Evolutionary conservation across 2,329 filamentous ascomycete species (phyloP).

Genomic region (Fusarium tanahbumbuense): DNA sequence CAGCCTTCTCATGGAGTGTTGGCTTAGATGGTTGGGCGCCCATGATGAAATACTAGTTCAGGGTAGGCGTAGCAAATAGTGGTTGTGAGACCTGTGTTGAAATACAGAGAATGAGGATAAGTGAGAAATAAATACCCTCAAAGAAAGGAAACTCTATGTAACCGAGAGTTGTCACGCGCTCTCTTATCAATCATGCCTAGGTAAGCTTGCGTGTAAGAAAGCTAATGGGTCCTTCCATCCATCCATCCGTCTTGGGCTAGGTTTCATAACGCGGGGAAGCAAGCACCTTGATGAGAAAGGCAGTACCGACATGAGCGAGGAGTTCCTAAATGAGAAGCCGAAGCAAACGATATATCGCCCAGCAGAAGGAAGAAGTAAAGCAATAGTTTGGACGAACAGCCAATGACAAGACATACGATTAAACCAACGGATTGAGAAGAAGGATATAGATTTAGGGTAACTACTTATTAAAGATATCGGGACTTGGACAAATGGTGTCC

Average conservation of each 20-base stretch:
- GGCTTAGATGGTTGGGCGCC: constrained; percentile 59
- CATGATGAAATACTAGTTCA: constrained; percentile 49
- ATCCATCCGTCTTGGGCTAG: background rate
- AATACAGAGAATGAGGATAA: background rate
- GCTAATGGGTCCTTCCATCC: background rate
- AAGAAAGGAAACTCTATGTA: background rate
- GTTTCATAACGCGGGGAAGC: constrained; percentile 21
- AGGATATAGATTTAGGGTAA: background rate
- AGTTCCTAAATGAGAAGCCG: background rate
- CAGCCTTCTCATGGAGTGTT: constrained; percentile 55
- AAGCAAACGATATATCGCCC: background rate
- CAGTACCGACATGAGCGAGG: background rate
- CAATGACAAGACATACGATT: no score
- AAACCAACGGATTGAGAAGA: background rate
- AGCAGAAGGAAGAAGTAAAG: background rate
- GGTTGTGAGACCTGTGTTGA: background rate
- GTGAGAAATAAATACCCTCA: background rate
- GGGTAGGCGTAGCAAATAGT: background rate
- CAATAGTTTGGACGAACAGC: background rate
- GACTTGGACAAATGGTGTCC: background rate
- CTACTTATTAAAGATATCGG: background rate
- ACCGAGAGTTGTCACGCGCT: constrained; percentile 27
- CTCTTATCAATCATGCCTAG: constrained; percentile 23
- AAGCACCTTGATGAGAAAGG: constrained; percentile 11
- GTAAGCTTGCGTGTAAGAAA: constrained; percentile 4